Base-by-base conservation (phyloP, 805 yeast species). In the Nakazawaea pomicola region DNA sequence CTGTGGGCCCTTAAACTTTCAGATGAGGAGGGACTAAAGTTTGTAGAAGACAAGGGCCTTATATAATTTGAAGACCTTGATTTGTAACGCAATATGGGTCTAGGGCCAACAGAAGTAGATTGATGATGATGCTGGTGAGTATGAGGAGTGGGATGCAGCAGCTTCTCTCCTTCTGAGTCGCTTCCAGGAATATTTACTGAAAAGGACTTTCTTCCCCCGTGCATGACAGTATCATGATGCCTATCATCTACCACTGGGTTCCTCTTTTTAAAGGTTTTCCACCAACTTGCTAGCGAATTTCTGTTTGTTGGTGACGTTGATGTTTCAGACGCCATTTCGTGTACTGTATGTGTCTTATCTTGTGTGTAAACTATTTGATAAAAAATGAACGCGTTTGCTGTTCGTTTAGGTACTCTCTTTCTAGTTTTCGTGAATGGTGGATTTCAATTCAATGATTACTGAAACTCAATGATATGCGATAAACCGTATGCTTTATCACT, bases 81-180 rank as follows among this genome's bases (percentile, higher is more conserved):
- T 51, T 74, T 73, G 48, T 70, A 75, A 37, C 73, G 67, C 28
- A 74, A 50, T 14, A 72, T 57, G 1, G 79, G 80, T 39, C 79
- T 63, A 29, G 56, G 37, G 6, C 21, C 46, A 6, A 19, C 45
- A 11, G 57, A 54, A 7, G 55, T 66, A 45, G 52, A 29, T 32
- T 7, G 50, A 43, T 6, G 49, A n/a, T 11, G 43, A 27, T 23
- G n/a, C n/a, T n/a, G n/a, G n/a, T n/a, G n/a, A n/a, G n/a, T n/a
- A n/a, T n/a, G n/a, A n/a, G n/a, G n/a, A n/a, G n/a, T n/a, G n/a
- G n/a, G n/a, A n/a, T n/a, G n/a, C n/a, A n/a, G n/a, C n/a, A n/a
- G n/a, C n/a, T n/a, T n/a, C n/a, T n/a, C n/a, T n/a, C n/a, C n/a
- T n/a, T n/a, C n/a, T n/a, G n/a, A n/a, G n/a, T n/a, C n/a, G n/a